These are phyloP conservation scores for Chalciporus chontae DNA, from an alignment of 768 basidiomycete genomes.

Conservation along the genomic window DNA sequence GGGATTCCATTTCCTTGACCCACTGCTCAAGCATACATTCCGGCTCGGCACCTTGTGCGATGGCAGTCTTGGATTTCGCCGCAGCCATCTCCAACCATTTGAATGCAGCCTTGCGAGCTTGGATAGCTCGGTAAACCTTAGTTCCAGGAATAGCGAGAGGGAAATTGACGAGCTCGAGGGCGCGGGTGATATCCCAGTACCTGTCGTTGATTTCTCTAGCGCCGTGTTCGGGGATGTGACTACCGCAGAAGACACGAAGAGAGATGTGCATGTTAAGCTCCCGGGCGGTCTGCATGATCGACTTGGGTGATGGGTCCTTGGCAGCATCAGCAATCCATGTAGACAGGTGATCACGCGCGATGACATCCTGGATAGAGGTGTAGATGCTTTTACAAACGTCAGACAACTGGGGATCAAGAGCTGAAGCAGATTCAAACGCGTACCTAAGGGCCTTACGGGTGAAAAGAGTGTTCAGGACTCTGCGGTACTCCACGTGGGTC, in stretches of 20 bases:
- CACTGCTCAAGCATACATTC: constrained; percentile 93
- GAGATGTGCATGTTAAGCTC: constrained; percentile 97
- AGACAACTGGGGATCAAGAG: not conserved
- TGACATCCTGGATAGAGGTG: constrained; percentile 74
- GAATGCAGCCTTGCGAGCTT: constrained; percentile 84
- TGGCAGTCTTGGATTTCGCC: constrained; percentile 69
- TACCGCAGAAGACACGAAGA: constrained; percentile 91
- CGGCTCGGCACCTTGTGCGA: constrained; percentile 77
- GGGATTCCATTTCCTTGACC: constrained; percentile 70
- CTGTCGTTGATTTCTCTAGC: constrained; percentile 82
- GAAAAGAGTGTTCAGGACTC: constrained; percentile 85
- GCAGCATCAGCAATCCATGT: constrained; percentile 65
- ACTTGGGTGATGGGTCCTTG: constrained; percentile 43
- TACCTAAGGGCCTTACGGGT: constrained; percentile 92
- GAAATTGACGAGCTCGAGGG: constrained; percentile 98
- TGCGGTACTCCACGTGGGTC: constrained; percentile 89
- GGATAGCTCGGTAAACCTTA: constrained; percentile 90
- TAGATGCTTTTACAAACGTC: constrained; percentile 57
- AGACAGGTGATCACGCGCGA: constrained; percentile 72
- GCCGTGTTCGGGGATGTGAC: constrained; percentile 79
- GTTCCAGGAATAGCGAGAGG: constrained; percentile 93
- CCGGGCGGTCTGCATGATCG: constrained; percentile 90
- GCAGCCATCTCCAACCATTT: constrained; percentile 79
- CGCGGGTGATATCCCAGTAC: constrained; percentile 94
- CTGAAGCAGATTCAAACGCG: constrained; percentile 15